Evolutionary conservation across 352 stramenopile species (phyloP).

Genomic region (Pythium apleroticum): DNA sequence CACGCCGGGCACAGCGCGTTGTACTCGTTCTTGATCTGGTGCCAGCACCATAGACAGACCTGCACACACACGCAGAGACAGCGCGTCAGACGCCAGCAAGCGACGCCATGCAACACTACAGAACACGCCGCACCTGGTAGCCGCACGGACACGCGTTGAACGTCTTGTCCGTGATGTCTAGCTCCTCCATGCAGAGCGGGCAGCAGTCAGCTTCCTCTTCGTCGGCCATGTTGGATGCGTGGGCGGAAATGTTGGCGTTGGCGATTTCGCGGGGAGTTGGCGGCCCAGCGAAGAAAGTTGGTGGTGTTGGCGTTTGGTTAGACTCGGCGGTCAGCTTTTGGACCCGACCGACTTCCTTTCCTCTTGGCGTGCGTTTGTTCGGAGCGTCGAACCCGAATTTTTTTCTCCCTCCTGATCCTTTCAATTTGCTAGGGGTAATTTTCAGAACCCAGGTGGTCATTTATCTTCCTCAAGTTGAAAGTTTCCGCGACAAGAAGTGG

Average conservation of each 20-base stretch:
- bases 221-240: slow-evolving; percentile 45
- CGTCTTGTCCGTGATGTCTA: slow-evolving; percentile 98
- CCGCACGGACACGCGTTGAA: slow-evolving; percentile 99
- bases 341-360: background rate
- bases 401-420: slow-evolving; percentile 40
- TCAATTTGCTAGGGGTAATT: slow-evolving; percentile 34
- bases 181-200: slow-evolving; percentile 98
- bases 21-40: slow-evolving; percentile 99
- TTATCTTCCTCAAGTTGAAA: slow-evolving; percentile 7
- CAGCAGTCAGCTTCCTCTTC: slow-evolving; percentile 92
- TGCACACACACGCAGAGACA: slow-evolving; percentile 15
- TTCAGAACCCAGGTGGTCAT: slow-evolving; percentile 14
- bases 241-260: slow-evolving; percentile 4
- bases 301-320: slow-evolving; percentile 19
- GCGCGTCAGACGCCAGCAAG: background rate
- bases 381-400: background rate
- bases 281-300: slow-evolving; percentile 4
- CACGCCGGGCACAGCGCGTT: slow-evolving; percentile 97
- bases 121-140: slow-evolving; percentile 84
- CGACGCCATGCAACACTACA: too few species aligned
- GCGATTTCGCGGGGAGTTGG: background rate
- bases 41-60: slow-evolving; percentile 99
- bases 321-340: background rate
- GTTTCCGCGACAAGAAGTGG: slow-evolving; percentile 2
- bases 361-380: slow-evolving; percentile 2